Evolutionary conservation across 805 yeast genomes (phyloP), one percentile per base, ranked within the genome.

Genomic region (Saturnispora saitoi): DNA sequence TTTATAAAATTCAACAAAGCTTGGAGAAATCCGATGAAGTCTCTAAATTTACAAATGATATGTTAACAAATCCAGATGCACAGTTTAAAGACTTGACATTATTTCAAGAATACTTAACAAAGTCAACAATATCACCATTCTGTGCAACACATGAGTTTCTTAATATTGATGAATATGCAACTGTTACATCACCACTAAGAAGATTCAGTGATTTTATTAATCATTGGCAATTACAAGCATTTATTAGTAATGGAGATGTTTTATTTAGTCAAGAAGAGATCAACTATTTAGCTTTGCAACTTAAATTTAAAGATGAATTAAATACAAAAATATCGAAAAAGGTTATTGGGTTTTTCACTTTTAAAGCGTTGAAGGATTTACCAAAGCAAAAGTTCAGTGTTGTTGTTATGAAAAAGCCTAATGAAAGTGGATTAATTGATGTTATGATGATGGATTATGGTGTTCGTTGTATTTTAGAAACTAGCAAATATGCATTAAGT

Each of bases 161-260:
- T 26, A 95, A 90, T 3, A 64, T 86, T 8, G 62, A 65, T 0
- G 61, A 67, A 5, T 88, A 90, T 58, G 71, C 83, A 4, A 84
- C 87, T 17, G 82, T 86, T 8, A 90, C 98, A 0, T 89, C 97
- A 0, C 98, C 99, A 2, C 69, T 93, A 54, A 72, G 98, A 61
- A 70, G 98, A 54, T 84, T 77, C 55, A 81, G 84, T 6, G 98
- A 91, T 62, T 64, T 89, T 51, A 62, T 89, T 8, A 82, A 83
- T 58, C 97, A 90, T 58, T 77, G 90, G 78, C 91, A 85, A 57
- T 53, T 86, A 1, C 82, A 79, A 48, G 60, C 77, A 1, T 62
- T 58, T 47, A 48, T 81, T 14, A 54, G 52, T 3, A 54, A 53
- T 14, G 61, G 55, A 31, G 57, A 44, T 50, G 55, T 63, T 1